Evolutionary conservation across 352 stramenopile genomes (phyloP), one percentile per base, ranked within the genome.

Genomic region (Plasmopara muralis): DNA sequence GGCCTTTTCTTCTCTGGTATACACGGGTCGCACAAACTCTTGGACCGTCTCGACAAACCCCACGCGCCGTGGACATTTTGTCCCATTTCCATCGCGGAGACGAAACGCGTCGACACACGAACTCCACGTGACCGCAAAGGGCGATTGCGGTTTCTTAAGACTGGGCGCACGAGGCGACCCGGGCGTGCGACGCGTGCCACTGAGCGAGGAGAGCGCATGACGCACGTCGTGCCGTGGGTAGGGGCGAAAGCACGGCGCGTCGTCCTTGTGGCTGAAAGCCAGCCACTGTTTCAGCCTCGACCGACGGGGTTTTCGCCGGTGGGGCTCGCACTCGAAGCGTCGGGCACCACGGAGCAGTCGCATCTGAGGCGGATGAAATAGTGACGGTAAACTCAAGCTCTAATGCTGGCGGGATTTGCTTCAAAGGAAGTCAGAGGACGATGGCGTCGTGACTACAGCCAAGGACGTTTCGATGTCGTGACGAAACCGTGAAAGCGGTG

Each of bases 101-200:
- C 70, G 69, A 6, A 85, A 69, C 14, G 68, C 65, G 31, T 77
- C 65, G 3, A 85, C 70, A 58, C 73, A 85, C 48, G 76, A 62
- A 29, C 57, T 68, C 62, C 77, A 76, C 54, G 83, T 87, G 44
- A 66, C 60, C 0, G 70, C 61, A 6, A 87, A 53, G 12, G 57
- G 43, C 6, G 68, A 67, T 48, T 66, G 60, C 9, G 71, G 41
- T 52, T 85, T 85, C 57, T 86, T 88, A 0, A 86, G 60, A 52
- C 73, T 85, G 15, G 77, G 64, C 5, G 64, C 50, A 15, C 75
- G 57, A n/a, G 72, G 61, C 6, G 56, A 64, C 50, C 54, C 30
- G 2, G 46, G 16, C 14, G 28, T 39, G 12, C 58, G 62, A 43
- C 62, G 62, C 33, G 42, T 29, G 9, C 54, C 29, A 7, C 43